Conservation (phyloP, 2,329 filamentous ascomycete genomes). For the Sporothrix inflata region DNA sequence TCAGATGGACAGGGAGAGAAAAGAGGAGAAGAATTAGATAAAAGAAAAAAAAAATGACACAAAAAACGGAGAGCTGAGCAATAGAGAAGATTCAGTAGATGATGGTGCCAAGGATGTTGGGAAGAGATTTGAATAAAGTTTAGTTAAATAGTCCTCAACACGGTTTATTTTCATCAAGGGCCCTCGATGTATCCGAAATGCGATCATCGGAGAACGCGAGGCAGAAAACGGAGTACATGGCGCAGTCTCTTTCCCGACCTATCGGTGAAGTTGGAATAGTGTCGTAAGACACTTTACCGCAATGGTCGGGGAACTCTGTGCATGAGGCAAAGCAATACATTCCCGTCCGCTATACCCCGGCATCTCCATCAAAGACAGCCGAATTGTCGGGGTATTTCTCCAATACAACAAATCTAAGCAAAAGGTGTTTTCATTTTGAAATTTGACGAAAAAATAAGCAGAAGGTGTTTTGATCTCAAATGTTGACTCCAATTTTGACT, state of each 20-base stretch:
- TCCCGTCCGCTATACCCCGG: background rate
- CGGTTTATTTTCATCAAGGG: background rate
- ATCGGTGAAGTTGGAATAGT: background rate
- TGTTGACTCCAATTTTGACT: too few species aligned
- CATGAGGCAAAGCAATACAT: background rate
- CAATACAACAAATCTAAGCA: background rate
- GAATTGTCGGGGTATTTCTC: background rate
- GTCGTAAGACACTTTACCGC: constrained; percentile 5
- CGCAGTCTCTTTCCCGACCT: background rate
- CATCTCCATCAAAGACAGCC: background rate
- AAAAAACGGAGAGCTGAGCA: background rate
- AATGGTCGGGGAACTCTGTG: background rate
- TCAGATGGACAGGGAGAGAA: background rate
- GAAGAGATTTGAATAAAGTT: background rate
- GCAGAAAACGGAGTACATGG: background rate
- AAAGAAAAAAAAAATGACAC: background rate
- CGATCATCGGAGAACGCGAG: background rate
- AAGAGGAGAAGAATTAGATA: background rate
- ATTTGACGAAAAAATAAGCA: background rate
- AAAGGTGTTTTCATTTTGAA: too few species aligned
- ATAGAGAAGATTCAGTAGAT: background rate
- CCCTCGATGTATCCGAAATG: background rate
- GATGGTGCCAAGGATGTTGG: background rate
- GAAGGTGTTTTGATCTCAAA: too few species aligned
- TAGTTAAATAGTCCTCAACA: constrained; percentile 2